Conservation (phyloP, 495 filamentous ascomycete species). For the Pyrenula massariospora region DNA sequence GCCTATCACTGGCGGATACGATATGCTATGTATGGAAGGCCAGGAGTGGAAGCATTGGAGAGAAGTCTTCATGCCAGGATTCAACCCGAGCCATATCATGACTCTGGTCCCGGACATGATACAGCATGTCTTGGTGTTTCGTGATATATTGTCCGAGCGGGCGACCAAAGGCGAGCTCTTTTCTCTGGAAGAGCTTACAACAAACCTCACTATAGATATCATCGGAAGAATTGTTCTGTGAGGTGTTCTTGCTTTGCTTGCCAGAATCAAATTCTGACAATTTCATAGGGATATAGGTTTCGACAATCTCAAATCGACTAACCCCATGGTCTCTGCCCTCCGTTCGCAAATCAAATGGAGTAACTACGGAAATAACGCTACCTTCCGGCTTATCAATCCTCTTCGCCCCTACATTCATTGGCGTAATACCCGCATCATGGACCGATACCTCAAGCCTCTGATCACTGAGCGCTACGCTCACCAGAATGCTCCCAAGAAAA, state of each 20-base stretch:
- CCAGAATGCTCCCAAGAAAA: neutral
- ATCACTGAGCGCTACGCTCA: conserved; percentile 19
- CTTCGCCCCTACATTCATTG: conserved; percentile 1
- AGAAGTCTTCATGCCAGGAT: conserved; percentile 32
- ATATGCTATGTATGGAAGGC: conserved; percentile 17
- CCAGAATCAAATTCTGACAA: neutral
- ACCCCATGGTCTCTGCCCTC: neutral
- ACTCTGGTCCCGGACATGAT: conserved; percentile 26
- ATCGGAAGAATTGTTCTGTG: conserved; percentile 22
- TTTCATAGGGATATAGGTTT: neutral
- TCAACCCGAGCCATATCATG: conserved; percentile 25
- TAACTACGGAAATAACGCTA: neutral
- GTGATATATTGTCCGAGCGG: conserved; percentile 14
- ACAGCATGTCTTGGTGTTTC: conserved; percentile 24
- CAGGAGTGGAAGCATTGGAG: conserved; percentile 28
- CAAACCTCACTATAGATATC: conserved; percentile 28
- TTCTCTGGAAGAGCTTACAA: conserved; percentile 17
- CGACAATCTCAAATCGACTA: neutral
- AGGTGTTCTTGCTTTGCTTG: neutral
- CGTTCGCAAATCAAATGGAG: neutral
- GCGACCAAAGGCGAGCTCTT: conserved; percentile 20
- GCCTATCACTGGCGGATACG: conserved; percentile 13
- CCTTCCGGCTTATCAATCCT: neutral
- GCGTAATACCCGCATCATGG: conserved; percentile 19
- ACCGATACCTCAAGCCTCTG: conserved; percentile 15